Evolutionary conservation across 768 basidiomycete species (phyloP).

Genomic region (Tulasnella sp.): DNA sequence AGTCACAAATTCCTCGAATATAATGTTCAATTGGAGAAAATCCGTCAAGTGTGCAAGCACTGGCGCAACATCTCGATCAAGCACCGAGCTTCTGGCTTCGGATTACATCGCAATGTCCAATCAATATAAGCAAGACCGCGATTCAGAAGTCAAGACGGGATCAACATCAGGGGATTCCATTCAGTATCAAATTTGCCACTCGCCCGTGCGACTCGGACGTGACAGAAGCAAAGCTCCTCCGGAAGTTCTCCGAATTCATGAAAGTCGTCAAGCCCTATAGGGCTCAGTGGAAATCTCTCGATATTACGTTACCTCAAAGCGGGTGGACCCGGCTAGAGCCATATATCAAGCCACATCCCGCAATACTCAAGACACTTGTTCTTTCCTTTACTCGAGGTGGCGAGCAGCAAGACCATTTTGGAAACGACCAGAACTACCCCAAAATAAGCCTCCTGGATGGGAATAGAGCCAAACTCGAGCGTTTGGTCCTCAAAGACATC

Average conservation of each 20-base stretch:
- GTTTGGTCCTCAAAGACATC: neutral
- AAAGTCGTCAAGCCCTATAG: neutral
- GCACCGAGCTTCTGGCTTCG: neutral
- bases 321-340: neutral
- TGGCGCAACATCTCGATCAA: neutral
- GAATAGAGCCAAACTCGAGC: no score
- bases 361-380: neutral
- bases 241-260: neutral
- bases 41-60: neutral
- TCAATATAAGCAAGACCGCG: neutral
- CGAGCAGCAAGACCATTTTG: no score
- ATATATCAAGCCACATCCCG: neutral
- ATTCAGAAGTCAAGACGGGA: neutral
- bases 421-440: no score
- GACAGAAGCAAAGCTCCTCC: no score
- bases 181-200: neutral
- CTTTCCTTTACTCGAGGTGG: neutral
- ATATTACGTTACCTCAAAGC: neutral
- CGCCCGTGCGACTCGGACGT: neutral
- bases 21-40: neutral
- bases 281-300: neutral
- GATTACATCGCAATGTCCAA: neutral
- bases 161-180: neutral
- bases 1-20: neutral
- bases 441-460: no score